Evolutionary conservation across 1,284 basidiomycete species (phyloP).

Genomic region (Phylloporus sp.): DNA sequence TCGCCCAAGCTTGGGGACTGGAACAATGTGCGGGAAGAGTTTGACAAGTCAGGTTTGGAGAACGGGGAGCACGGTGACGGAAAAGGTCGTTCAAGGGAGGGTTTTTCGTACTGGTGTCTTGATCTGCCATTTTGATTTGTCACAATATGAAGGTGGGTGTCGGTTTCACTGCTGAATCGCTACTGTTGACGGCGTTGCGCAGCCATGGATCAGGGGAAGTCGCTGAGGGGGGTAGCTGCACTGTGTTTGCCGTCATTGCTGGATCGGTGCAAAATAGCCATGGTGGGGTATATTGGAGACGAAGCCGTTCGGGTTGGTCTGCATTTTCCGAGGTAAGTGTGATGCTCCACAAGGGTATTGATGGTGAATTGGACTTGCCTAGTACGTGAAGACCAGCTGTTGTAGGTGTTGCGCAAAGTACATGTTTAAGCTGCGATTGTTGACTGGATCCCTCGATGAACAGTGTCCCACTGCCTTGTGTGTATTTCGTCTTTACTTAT

Average conservation of each 20-base stretch:
- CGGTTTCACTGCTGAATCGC: not conserved
- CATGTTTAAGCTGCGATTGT: conserved; percentile 76
- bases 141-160: conserved; percentile 60
- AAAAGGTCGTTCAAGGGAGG: conserved; percentile 69
- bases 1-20: conserved; percentile 20
- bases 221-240: conserved; percentile 69
- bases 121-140: no score
- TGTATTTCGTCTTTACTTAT: conserved; percentile 19
- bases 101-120: conserved; percentile 94
- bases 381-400: conserved; percentile 89
- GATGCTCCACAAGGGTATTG: not conserved
- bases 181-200: not conserved
- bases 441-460: conserved; percentile 62
- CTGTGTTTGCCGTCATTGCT: conserved; percentile 74
- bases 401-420: conserved; percentile 84
- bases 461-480: conserved; percentile 58
- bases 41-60: conserved; percentile 46
- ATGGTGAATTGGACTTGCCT: not conserved
- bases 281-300: conserved; percentile 82
- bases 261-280: conserved; percentile 68
- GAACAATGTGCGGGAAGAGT: conserved; percentile 30
- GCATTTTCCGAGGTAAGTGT: conserved; percentile 78
- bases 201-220: conserved; percentile 56
- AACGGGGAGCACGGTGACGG: conserved; percentile 65
- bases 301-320: conserved; percentile 79